Base-by-base conservation (phyloP, 257 asterid species). In the Nicotiana paniculata region DNA sequence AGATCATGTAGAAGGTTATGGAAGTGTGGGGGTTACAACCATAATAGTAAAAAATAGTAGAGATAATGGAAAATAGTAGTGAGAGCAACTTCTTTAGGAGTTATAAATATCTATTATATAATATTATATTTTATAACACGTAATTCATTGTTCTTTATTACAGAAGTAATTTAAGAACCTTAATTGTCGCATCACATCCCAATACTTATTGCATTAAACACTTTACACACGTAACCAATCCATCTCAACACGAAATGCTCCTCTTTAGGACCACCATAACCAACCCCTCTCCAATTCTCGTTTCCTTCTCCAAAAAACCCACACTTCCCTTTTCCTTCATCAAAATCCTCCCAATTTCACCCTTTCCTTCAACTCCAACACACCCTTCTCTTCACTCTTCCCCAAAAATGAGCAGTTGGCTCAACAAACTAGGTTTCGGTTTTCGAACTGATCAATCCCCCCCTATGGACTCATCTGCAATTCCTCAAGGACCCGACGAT, bases 401-500 rank as follows among this genome's bases (percentile, higher is more conserved):
- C 62, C 81, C 81, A 89, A 70, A 88, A 79, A 82, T 92, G 97
- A 91, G 87, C 75, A 48, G 37, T 48, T 95, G 95, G 92, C 91
- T 94, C 81, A 93, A 81, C 89, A 93, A 89, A 88, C 89, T 96
- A 7, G 92, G 94, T 15, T 90, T 94, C 83, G 95, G 97, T 43
- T 28, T 32, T 37, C 37, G 95, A 64, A 68, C 89, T 18, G 91
- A 88, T 43, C 51, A 43, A 37, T 77, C 93, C 57, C 57, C 93
- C 61, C 12, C 51, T 9, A 83, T 82, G 59, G 93, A 90, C 84
- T 81, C 94, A 72, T 79, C 93, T 81, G 43, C 77, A 18, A 88
- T 92, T 65, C 88, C 95, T 4, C 95, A 89, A 84, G 93, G 95
- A 51, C 96, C 97, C 17, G 99, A 96, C 83, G 92, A 89, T 66